phyloP scores from a whole-genome alignment of 805 yeast genomes.

The Kodamaea jinghongensis region DNA sequence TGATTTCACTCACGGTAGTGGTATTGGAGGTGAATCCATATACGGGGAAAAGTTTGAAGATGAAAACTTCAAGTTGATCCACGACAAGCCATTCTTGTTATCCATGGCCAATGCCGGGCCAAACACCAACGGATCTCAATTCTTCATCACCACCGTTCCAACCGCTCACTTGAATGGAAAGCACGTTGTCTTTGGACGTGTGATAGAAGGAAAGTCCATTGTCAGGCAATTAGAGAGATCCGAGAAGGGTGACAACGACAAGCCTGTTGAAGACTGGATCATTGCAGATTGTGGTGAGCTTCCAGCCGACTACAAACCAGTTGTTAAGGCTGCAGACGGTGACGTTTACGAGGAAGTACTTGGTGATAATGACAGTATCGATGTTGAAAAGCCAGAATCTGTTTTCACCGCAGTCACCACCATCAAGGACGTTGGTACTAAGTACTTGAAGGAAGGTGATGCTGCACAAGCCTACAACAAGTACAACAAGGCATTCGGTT shows the following conservation, averaged over 20 bases:
- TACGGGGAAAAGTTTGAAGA: constrained; percentile 70
- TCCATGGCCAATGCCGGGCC: constrained; percentile 99
- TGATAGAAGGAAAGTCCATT: constrained; percentile 73
- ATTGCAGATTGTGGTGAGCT: constrained; percentile 79
- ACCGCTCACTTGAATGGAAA: constrained; percentile 95
- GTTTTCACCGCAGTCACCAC: constrained; percentile 64
- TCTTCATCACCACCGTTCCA: constrained; percentile 86
- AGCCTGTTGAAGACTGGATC: constrained; percentile 66
- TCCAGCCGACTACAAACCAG: constrained; percentile 55
- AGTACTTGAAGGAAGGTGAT: constrained; percentile 64
- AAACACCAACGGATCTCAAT: constrained; percentile 93
- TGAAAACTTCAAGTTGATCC: constrained; percentile 75
- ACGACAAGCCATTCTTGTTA: constrained; percentile 80
- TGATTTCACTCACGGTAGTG: constrained; percentile 52
- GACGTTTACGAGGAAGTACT: constrained; percentile 76
- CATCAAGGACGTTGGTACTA: constrained; percentile 78
- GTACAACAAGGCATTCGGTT: constrained; percentile 69
- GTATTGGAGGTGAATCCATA: constrained; percentile 45
- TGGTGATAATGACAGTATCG: constrained; percentile 69
- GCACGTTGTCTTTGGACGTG: constrained; percentile 95
- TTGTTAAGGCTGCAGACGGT: constrained; percentile 60
- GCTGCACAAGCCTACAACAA: constrained; percentile 57
- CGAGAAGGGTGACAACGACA: constrained; percentile 64
- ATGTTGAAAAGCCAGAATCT: constrained; percentile 55
- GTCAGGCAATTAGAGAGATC: constrained; percentile 75